phyloP scores from a whole-genome alignment of 345 rosid species.

The Eucalyptus tenuipes region DNA sequence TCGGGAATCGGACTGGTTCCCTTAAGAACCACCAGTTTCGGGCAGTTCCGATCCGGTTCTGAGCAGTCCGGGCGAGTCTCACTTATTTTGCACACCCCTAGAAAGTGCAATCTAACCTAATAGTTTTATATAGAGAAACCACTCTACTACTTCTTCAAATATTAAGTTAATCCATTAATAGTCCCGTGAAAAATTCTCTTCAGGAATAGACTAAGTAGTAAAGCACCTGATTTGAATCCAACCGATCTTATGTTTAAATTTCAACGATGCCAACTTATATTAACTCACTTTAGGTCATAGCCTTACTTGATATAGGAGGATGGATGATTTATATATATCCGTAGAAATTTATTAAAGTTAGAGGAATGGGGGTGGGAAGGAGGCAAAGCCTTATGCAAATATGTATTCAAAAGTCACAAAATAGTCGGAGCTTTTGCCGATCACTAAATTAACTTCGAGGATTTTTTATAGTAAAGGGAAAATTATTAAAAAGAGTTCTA shows the following conservation, averaged over 20 bases:
- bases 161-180: background rate
- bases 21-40: too few relatives aligned
- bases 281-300: background rate
- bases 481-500: too few relatives aligned
- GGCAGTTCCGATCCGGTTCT: too few relatives aligned
- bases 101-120: background rate
- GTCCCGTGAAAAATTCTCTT: background rate
- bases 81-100: too few relatives aligned
- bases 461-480: too few relatives aligned
- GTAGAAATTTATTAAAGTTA: background rate
- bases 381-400: too few relatives aligned
- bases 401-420: too few relatives aligned
- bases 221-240: background rate
- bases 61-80: too few relatives aligned
- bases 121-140: background rate
- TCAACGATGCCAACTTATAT: background rate
- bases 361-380: too few relatives aligned
- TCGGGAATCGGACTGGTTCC: too few relatives aligned
- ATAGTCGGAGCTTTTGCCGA: too few relatives aligned
- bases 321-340: background rate
- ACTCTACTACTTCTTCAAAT: background rate
- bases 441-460: too few relatives aligned
- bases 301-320: background rate
- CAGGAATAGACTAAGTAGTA: fast-evolving
- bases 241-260: background rate